Percentiles rank a stretch among this genome's conserved stretches.
Evolutionary conservation across 1,139 yeast species (phyloP).

Genomic region (Suhomyces yuchorum): DNA sequence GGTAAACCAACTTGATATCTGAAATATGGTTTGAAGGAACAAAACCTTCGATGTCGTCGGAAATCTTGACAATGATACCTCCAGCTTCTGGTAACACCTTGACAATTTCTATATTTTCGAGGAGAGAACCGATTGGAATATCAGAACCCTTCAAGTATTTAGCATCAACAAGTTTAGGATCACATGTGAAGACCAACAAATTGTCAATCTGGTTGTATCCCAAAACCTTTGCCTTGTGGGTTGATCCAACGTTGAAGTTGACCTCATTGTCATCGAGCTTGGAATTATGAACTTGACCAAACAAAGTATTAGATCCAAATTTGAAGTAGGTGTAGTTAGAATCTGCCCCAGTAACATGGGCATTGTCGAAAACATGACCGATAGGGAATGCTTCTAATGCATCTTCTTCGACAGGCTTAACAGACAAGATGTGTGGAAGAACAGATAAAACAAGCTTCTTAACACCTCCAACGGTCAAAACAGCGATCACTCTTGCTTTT

Average conservation of each 20-base stretch:
- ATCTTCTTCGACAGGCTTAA: constrained; percentile 22
- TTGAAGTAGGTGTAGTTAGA: constrained; percentile 56
- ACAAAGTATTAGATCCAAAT: constrained; percentile 54
- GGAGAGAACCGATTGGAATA: constrained; percentile 71
- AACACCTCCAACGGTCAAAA: constrained; percentile 56
- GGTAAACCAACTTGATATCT: constrained; percentile 80
- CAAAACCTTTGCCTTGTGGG: constrained; percentile 74
- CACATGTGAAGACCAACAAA: constrained; percentile 65
- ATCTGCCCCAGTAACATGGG: constrained; percentile 62
- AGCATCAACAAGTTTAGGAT: constrained; percentile 62
- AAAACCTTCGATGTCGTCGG: constrained; percentile 68
- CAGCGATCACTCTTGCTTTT: constrained; percentile 71
- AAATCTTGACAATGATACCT: constrained; percentile 69
- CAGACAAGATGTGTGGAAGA: constrained; percentile 52
- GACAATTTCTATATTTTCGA: constrained; percentile 58
- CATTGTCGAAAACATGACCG: constrained; percentile 68
- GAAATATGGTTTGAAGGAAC: constrained; percentile 80
- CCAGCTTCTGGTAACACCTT: constrained; percentile 62
- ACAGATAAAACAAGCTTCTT: constrained; percentile 66
- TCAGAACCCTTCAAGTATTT: constrained; percentile 68
- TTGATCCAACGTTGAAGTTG: constrained; percentile 62
- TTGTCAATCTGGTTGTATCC: constrained; percentile 72
- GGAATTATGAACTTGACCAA: constrained; percentile 75
- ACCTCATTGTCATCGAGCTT: constrained; percentile 58
- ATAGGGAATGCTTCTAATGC: constrained; percentile 73